A percentile compares a stretch with the other conserved stretches of the same genome.
These are phyloP conservation scores for Hebeloma cylindrosporum DNA, from an alignment of 768 basidiomycete genomes.

Conservation along the genomic window DNA sequence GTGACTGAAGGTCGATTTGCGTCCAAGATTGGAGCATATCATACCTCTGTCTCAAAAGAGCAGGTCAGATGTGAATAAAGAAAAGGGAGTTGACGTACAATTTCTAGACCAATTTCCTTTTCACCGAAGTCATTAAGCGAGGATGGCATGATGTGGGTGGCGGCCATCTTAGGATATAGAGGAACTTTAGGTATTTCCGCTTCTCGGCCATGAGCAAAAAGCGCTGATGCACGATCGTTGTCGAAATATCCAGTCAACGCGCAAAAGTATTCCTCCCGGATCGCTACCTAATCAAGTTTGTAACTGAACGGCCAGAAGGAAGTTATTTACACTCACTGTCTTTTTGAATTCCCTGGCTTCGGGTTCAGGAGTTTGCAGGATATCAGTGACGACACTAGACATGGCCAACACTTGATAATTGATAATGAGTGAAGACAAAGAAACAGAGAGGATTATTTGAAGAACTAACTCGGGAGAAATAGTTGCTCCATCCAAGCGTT, in stretches of 20 bases:
- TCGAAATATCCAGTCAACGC: constrained; percentile 18
- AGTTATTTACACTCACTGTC: no score
- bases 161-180: constrained; percentile 9
- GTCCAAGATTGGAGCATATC: constrained; percentile 21
- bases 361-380: no score
- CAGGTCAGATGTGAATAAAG: not conserved
- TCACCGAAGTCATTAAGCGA: constrained; percentile 15
- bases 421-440: no score
- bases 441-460: not conserved
- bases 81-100: constrained; percentile 4
- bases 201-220: not conserved
- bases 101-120: constrained; percentile 5
- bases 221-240: not conserved
- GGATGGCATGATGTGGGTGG: constrained; percentile 17
- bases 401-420: no score
- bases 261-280: constrained; percentile 17
- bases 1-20: constrained; percentile 8
- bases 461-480: constrained; percentile 18
- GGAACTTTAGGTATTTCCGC: constrained; percentile 9
- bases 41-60: constrained; percentile 10
- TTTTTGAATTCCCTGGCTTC: no score
- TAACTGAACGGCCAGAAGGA: not conserved
- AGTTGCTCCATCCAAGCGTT: constrained; percentile 21
- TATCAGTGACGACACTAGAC: no score
- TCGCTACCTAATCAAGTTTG: constrained; percentile 10